These are phyloP conservation scores for Tieghemiomyces parasiticus DNA, from an alignment of 192 early-diverging fungal genomes.

Conservation along the genomic window DNA sequence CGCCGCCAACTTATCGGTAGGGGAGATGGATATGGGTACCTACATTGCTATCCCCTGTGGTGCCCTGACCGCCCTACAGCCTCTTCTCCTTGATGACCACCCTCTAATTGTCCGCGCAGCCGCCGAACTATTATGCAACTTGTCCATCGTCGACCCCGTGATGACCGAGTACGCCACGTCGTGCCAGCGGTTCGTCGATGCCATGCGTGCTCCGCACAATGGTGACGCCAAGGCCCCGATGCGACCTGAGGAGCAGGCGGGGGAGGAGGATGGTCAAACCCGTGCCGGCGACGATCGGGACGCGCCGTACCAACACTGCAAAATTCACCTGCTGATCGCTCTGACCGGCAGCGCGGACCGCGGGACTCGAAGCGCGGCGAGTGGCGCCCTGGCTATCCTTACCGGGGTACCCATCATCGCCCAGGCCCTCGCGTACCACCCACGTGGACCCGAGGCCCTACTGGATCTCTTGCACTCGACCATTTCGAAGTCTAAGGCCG, in stretches of 20 bases:
- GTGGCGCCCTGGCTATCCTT: constrained; percentile 76
- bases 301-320: constrained; percentile 26
- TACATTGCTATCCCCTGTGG: constrained; percentile 37
- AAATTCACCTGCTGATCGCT: constrained; percentile 67
- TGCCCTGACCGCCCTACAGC: constrained; percentile 59
- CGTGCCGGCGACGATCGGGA: not conserved
- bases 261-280: not conserved
- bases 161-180: constrained; percentile 54
- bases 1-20: not conserved
- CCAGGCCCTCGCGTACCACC: constrained; percentile 19
- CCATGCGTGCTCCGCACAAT: not conserved
- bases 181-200: not conserved
- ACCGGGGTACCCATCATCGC: constrained; percentile 27
- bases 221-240: no score
- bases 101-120: constrained; percentile 69
- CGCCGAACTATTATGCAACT: constrained; percentile 84
- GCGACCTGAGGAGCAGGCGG: no score
- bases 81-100: constrained; percentile 66
- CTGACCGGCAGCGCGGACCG: constrained; percentile 79
- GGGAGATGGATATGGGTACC: constrained; percentile 42
- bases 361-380: constrained; percentile 65
- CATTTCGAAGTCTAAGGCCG: no score
- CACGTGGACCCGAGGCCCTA: constrained; percentile 15
- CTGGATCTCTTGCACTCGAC: not conserved
- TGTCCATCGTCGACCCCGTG: constrained; percentile 70